Evolutionary conservation across 306 rosid species (phyloP).

Genomic region (Cucumis hystrix): DNA sequence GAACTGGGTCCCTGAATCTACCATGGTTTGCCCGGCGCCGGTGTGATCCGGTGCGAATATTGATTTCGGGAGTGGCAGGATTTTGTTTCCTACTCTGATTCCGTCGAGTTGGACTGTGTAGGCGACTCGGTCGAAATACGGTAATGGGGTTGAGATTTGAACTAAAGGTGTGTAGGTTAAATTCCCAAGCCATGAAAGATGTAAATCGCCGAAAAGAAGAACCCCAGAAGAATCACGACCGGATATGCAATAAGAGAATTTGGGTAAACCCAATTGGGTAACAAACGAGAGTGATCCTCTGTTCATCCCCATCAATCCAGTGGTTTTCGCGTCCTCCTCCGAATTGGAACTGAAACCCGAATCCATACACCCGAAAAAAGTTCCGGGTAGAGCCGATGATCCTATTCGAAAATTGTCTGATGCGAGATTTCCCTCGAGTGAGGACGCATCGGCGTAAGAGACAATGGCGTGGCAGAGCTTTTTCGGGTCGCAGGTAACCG

Average conservation of each 20-base stretch:
- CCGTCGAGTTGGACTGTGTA: slow-evolving; percentile 65
- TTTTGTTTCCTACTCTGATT: slow-evolving; percentile 32
- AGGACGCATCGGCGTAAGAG: slow-evolving; percentile 64
- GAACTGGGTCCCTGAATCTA: slow-evolving; percentile 83
- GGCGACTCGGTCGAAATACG: slow-evolving; percentile 72
- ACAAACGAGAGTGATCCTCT: slow-evolving; percentile 67
- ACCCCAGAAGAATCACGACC: slow-evolving; percentile 49
- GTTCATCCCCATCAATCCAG: slow-evolving; percentile 83
- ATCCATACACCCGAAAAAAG: slow-evolving; percentile 71
- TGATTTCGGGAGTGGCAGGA: slow-evolving; percentile 28
- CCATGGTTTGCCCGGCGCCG: slow-evolving; percentile 89
- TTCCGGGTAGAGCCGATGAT: slow-evolving; percentile 28
- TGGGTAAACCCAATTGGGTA: slow-evolving; percentile 44
- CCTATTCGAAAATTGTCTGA: slow-evolving; percentile 40
- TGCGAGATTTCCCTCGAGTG: slow-evolving; percentile 73
- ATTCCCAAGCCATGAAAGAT: slow-evolving; percentile 38
- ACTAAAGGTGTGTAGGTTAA: slow-evolving; percentile 63
- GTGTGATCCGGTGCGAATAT: slow-evolving; percentile 53
- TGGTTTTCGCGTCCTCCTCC: slow-evolving; percentile 59
- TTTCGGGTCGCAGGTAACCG: slow-evolving; percentile 47
- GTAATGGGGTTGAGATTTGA: slow-evolving; percentile 47
- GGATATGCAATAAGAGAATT: slow-evolving; percentile 79
- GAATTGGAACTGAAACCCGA: slow-evolving; percentile 59
- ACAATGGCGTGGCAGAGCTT: slow-evolving; percentile 58
- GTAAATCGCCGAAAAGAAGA: slow-evolving; percentile 49